phyloP scores from a whole-genome alignment of 371 early-diverging fungal genomes.

The Mortierella sp. region DNA sequence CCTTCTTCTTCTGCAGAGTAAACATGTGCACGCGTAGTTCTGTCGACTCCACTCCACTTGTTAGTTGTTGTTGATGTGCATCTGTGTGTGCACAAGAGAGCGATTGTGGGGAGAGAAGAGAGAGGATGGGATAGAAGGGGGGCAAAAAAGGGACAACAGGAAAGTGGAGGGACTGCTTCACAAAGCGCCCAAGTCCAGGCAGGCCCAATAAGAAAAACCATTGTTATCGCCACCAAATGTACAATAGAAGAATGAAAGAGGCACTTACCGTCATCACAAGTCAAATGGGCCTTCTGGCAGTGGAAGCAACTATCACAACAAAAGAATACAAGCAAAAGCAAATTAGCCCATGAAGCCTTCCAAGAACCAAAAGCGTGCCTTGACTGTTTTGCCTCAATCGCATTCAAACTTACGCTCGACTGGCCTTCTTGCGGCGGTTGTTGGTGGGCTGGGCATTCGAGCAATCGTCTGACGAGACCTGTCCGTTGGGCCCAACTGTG shows the following conservation, averaged over 20 bases:
- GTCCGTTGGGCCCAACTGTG: slow-evolving; percentile 12
- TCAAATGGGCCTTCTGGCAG: slow-evolving; percentile 74
- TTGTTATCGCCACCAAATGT: neutral
- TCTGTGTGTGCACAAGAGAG: neutral
- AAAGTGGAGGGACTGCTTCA: neutral
- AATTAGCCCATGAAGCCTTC: neutral
- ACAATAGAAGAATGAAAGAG: neutral
- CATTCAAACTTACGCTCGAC: slow-evolving; percentile 46
- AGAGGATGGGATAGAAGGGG: neutral
- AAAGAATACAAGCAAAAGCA: neutral
- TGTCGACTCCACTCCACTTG: neutral
- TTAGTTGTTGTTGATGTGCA: neutral
- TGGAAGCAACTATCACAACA: slow-evolving; percentile 60
- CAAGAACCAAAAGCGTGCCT: neutral
- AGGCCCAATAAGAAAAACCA: neutral
- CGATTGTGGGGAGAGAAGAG: neutral
- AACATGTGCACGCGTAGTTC: slow-evolving; percentile 8
- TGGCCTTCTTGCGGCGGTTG: slow-evolving; percentile 52
- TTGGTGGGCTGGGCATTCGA: slow-evolving; percentile 17
- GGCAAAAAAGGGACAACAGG: neutral
- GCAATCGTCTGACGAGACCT: slow-evolving; percentile 30
- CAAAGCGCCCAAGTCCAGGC: neutral
- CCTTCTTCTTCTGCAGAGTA: neutral
- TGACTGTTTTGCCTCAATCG: neutral
- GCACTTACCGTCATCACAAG: slow-evolving; percentile 74